Evolutionary conservation across 208 protist species (phyloP), one percentile per base, ranked within the genome.

Genomic region (Crithidia fasciculata): DNA sequence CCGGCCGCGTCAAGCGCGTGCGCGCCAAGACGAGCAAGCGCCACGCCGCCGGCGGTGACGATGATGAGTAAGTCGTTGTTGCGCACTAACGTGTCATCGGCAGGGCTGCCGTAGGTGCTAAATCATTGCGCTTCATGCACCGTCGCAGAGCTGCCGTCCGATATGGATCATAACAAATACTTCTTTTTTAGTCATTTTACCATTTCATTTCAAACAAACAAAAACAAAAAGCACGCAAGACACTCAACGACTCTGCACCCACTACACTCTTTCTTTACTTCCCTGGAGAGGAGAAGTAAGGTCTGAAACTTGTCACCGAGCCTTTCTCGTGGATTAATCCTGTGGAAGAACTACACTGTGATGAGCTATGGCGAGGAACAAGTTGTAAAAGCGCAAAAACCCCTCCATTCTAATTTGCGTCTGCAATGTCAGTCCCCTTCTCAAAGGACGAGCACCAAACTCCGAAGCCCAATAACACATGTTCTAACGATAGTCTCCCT

Each of bases 1-100:
- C 88, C 43, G 99, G 99, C 70, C 98, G 99, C 84, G 91, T 98
- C 76, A 98, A 98, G 86, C 89, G 98, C 66, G 95, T 97, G 63
- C 87, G 89, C 80, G 80, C 75, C 53, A 93, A 93, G 78, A 67
- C 85, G 15, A 57, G 77, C 56, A 95, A 95, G 91, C 85, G 85
- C 80, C 65, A 67, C 54, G 76, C 86, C 52, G 83, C 73, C 65
- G 86, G 86, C 56, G 82, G 78, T 59, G 82, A 79, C 39, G 86
- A 90, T 49, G 79, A 88, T 57, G 86, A 94, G 75, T 85, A 83
- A 79, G 50, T 55, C 16, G 50, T 18, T 18, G 15, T 5, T 19
- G 6, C 7, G 50, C 50, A 18, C 7, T 18, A 18, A 55, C 8
- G 50, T 49, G 9, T 15, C 45, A 49, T 8, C 7, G 0, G 45